Conservation (phyloP, 139 green algal species). For the Ulvella scutata region DNA sequence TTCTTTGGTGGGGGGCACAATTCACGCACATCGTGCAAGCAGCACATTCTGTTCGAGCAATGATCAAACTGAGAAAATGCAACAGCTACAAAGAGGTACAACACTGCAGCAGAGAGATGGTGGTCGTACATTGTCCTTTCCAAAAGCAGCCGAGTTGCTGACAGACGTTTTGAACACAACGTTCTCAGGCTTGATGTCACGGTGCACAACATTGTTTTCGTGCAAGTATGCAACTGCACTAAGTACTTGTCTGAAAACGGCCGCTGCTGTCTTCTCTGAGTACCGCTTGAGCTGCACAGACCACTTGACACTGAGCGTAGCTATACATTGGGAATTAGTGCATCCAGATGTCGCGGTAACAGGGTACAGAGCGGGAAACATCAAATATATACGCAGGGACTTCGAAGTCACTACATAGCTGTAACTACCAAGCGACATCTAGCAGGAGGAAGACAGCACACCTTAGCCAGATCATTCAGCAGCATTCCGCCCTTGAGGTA, state of each 20-base stretch:
- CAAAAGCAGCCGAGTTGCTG: conserved; percentile 6
- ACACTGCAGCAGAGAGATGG: too few relatives aligned
- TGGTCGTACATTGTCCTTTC: conserved; percentile 1
- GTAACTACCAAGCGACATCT: too few relatives aligned
- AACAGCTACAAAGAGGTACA: too few relatives aligned
- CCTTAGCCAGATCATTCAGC: conserved; percentile 23
- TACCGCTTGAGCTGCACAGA: conserved; percentile 15
- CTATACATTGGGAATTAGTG: neutral
- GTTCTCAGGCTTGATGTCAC: conserved; percentile 19
- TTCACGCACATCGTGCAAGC: too few relatives aligned
- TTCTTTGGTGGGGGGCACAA: too few relatives aligned
- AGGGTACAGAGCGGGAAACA: neutral
- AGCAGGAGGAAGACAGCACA: neutral
- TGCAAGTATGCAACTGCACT: conserved; percentile 26
- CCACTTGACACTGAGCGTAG: neutral
- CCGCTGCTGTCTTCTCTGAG: conserved; percentile 16
- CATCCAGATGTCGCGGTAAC: neutral
- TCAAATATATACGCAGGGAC: too few relatives aligned
- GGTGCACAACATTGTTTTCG: conserved; percentile 17
- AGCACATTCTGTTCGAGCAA: too few relatives aligned
- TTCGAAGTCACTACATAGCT: too few relatives aligned
- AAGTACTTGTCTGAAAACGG: conserved; percentile 17
- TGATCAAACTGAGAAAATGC: too few relatives aligned
- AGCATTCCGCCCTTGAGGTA: conserved; percentile 25
- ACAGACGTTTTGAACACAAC: conserved; percentile 9